These are phyloP conservation scores for Candida germanica DNA, from an alignment of 805 yeast genomes.

Conservation along the genomic window DNA sequence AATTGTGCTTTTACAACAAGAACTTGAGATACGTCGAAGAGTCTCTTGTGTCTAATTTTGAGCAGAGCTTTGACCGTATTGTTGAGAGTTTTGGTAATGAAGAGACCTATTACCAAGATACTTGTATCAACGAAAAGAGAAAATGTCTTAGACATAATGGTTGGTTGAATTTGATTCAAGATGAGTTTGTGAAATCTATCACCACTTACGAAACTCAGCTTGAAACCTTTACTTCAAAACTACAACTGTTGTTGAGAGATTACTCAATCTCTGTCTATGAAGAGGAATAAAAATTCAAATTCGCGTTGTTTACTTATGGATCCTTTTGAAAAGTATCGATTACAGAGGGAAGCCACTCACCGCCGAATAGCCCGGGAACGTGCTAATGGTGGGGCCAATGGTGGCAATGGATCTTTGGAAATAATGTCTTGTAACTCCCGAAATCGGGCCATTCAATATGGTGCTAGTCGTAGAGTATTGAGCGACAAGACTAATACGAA, in stretches of 20 bases:
- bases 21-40: conserved; percentile 7
- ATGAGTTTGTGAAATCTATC: conserved; percentile 24
- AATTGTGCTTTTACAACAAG: conserved; percentile 12
- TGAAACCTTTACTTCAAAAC: conserved; percentile 24
- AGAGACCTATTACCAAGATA: conserved; percentile 1
- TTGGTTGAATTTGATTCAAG: conserved; percentile 42
- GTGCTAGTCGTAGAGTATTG: too few relatives aligned
- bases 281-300: neutral
- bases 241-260: conserved; percentile 29
- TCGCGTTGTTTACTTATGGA: conserved; percentile 5
- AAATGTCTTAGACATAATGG: conserved; percentile 56
- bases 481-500: too few relatives aligned
- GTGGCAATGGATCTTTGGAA: too few relatives aligned
- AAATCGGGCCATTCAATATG: too few relatives aligned
- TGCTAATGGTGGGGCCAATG: too few relatives aligned
- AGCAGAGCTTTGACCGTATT: conserved; percentile 2
- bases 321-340: conserved; percentile 12
- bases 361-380: conserved; percentile 1
- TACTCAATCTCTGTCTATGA: conserved; percentile 34
- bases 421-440: too few relatives aligned
- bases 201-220: conserved; percentile 35
- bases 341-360: conserved; percentile 7
- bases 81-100: conserved; percentile 3
- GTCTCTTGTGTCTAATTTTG: conserved; percentile 1
- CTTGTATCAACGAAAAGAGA: conserved; percentile 51